Evolutionary conservation across 2,329 filamentous ascomycete genomes (phyloP), one percentile per base, ranked within the genome.

Genomic region (Colletotrichum truncatum): DNA sequence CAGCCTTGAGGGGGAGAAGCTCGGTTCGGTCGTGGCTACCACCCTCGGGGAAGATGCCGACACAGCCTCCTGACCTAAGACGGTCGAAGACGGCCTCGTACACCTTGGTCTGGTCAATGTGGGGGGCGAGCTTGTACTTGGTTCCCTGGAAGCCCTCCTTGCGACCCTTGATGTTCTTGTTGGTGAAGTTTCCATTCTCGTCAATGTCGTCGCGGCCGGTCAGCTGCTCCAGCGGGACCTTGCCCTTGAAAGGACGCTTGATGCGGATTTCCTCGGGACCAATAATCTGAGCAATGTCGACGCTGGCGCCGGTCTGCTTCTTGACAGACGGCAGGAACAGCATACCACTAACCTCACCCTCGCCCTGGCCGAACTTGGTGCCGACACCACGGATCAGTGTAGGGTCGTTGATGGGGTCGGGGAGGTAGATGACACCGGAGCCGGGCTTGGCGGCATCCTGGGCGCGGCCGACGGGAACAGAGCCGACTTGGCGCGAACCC

Each of bases 11-110:
- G 21, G 96, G 95, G 41, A 98, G 85, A 46, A 98, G 85, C 75
- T 97, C 93, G 0, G 95, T 94, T 67, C 95, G 90, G 77, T 98
- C 95, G 79, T 98, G 95, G 75, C 94, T 98, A 73, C 95, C 95
- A 70, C 95, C 95, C 80, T 99, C 95, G 2, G 95, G 95, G 77
- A 98, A 99, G 74, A 99, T 98, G 68, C 95, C 96, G 58, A 98
- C 92, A 75, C 94, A 97, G 16, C 94, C 95, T 48, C 93, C 94
- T 38, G 87, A 86, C 70, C 90, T 89, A 32, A 99, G 85, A 28
- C 93, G 89, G 69, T 90, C 87, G 78, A 98, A 98, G 14, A 99
- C 95, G 18, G 93, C 93, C 76, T 97, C 89, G 80, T 98, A 98
- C 26, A 98, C 95, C 71, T 93, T 88, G 28, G 91, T 94, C 81